Conservation (phyloP, 768 basidiomycete genomes). For the Calocybe cyanea region DNA sequence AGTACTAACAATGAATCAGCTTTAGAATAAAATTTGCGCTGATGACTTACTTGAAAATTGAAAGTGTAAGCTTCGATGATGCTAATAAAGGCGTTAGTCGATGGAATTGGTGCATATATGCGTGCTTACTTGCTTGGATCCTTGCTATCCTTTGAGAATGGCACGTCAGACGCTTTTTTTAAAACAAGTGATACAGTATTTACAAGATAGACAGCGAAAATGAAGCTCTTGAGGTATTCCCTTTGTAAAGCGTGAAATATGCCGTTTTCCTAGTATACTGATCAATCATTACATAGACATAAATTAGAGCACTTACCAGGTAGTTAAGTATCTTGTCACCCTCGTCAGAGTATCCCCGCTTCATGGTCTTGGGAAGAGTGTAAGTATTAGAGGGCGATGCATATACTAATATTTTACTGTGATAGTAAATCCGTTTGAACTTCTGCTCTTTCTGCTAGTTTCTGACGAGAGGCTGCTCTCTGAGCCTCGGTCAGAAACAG, state of each 20-base stretch:
- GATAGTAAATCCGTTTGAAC: slow-evolving; percentile 65
- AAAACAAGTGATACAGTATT: slow-evolving; percentile 16
- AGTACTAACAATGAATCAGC: slow-evolving; percentile 55
- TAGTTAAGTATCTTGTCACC: slow-evolving; percentile 81
- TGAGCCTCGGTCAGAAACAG: slow-evolving; percentile 25
- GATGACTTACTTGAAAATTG: slow-evolving; percentile 64
- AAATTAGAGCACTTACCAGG: slow-evolving; percentile 45
- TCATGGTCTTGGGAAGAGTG: slow-evolving; percentile 43
- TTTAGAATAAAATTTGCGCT: no score
- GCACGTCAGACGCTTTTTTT: neutral
- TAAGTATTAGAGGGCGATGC: slow-evolving; percentile 2
- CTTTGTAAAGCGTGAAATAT: slow-evolving; percentile 85
- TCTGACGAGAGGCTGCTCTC: slow-evolving; percentile 34
- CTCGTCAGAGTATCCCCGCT: slow-evolving; percentile 75
- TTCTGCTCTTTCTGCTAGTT: slow-evolving; percentile 33
- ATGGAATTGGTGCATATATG: slow-evolving; percentile 23
- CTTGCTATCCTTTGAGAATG: slow-evolving; percentile 58
- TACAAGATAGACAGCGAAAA: slow-evolving; percentile 83
- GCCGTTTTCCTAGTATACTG: slow-evolving; percentile 61
- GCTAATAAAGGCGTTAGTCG: slow-evolving; percentile 31
- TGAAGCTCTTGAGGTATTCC: slow-evolving; percentile 80
- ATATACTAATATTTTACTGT: slow-evolving; percentile 38
- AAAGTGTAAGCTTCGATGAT: slow-evolving; percentile 88
- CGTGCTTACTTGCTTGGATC: slow-evolving; percentile 75
- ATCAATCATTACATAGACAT: slow-evolving; percentile 2